Evolutionary conservation across 192 early-diverging fungal genomes (phyloP), one percentile per base, ranked within the genome.

Genomic region (Entomortierella beljakovae): DNA sequence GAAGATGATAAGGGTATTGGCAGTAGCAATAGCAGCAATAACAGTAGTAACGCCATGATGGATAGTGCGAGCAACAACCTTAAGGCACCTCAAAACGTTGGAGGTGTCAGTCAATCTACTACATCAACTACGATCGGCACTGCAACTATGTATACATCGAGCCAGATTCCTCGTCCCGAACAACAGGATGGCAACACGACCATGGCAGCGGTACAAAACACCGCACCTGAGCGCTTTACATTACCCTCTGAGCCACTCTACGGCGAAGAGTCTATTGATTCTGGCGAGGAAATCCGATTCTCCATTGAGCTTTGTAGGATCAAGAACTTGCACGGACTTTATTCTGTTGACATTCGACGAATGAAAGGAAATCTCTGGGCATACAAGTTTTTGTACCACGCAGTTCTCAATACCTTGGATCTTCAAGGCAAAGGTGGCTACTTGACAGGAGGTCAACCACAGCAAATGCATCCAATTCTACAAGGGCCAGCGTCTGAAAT

Each of bases 261-360:
- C 43, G 89, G 89, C 2, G 87, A 90, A 50, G 76, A 82, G 20
- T 26, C 68, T 1, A 68, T 87, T 31, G 89, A 90, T 68, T 81
- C 82, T 11, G 91, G 91, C 25, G 95, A 93, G 28, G 96, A 97
- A 82, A 89, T 99, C 25, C 90, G 91, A 35, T 91, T 97, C 81
- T 88, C 90, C 18, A 90, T 99, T 26, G 95, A 97, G 86, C 71
- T 99, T 35, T 95, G 95, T 80, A 88, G 88, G 70, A 93, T 99
- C 80, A 94, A 95, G 85, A 97, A 97, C 68, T 72, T 99, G 42
- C 89, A 87, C 70, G 89, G 88, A 35, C 72, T 94, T 31, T 92
- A 90, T 57, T 92, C 91, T 53, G 93, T 94, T 35, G 90, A 92
- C 63, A 82, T 94, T 46, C 86, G 88, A 20, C 86, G 93, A 8